phyloP scores from a whole-genome alignment of 2,329 filamentous ascomycete genomes.

The Hypoxylon sp. region DNA sequence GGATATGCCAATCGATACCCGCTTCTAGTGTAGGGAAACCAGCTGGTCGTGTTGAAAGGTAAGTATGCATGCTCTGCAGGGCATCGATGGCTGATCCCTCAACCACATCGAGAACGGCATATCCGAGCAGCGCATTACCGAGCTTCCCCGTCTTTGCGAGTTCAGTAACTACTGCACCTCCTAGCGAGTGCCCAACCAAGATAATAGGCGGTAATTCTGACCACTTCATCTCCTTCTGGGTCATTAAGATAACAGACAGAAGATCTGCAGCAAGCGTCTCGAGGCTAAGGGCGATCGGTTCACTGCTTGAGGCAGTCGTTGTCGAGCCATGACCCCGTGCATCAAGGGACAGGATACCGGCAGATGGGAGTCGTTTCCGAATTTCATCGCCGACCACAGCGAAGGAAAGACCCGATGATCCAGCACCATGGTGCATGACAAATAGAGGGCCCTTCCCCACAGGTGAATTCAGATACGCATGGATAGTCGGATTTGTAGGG shows the following conservation, averaged over 20 bases:
- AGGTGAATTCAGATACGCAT: constrained; percentile 91
- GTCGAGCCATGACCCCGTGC: constrained; percentile 89
- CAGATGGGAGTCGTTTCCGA: constrained; percentile 80
- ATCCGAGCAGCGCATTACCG: constrained; percentile 80
- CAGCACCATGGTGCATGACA: constrained; percentile 94
- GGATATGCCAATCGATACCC: constrained; percentile 94
- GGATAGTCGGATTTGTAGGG: constrained; percentile 72
- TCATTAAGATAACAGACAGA: constrained; percentile 76
- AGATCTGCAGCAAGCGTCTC: constrained; percentile 81
- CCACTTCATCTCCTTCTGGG: constrained; percentile 80
- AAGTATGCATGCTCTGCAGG: constrained; percentile 92
- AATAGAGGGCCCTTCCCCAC: constrained; percentile 83
- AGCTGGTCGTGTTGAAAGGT: constrained; percentile 84
- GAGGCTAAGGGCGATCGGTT: constrained; percentile 76
- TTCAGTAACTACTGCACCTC: constrained; percentile 91
- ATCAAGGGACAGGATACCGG: constrained; percentile 88
- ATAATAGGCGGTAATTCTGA: constrained; percentile 79
- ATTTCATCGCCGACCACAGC: constrained; percentile 85
- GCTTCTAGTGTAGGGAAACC: constrained; percentile 83
- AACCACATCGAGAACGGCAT: constrained; percentile 93
- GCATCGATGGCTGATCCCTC: constrained; percentile 97
- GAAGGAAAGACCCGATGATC: constrained; percentile 93
- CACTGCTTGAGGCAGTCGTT: constrained; percentile 58
- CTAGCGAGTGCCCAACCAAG: constrained; percentile 92
- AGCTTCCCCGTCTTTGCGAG: constrained; percentile 78